These are phyloP conservation scores for Colletotrichum simmondsii DNA, from an alignment of 2,329 filamentous ascomycete species.

Conservation along the genomic window DNA sequence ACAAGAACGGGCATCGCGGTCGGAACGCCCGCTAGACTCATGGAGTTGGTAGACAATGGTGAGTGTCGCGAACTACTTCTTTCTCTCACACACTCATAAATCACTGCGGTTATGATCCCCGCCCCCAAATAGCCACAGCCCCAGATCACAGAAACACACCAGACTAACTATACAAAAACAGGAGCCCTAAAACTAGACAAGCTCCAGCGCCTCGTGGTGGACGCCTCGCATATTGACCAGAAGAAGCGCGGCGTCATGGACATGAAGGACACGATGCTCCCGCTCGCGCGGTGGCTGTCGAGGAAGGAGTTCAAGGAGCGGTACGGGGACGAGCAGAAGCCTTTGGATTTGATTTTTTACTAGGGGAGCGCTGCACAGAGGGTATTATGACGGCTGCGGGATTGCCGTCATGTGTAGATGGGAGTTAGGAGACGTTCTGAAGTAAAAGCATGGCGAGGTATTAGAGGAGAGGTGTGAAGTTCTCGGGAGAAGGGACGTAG, in stretches of 20 bases:
- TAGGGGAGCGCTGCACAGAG: slow-evolving; percentile 42
- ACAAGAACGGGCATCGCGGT: slow-evolving; percentile 85
- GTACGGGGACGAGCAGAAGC: slow-evolving; percentile 69
- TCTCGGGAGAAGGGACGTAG: background rate
- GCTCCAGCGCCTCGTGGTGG: slow-evolving; percentile 84
- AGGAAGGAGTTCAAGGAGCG: slow-evolving; percentile 76
- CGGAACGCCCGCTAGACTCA: slow-evolving; percentile 86
- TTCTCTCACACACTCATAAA: background rate
- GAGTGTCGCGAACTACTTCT: slow-evolving; percentile 41
- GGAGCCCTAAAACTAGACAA: slow-evolving; percentile 77
- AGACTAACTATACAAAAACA: slow-evolving; percentile 23
- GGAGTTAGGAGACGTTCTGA: background rate
- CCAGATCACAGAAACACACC: background rate
- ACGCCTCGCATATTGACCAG: slow-evolving; percentile 92
- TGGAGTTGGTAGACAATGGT: slow-evolving; percentile 86
- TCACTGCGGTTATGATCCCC: background rate
- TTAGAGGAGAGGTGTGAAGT: background rate
- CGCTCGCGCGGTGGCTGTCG: slow-evolving; percentile 79
- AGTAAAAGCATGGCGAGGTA: background rate
- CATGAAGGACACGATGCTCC: slow-evolving; percentile 92
- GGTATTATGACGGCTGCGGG: background rate
- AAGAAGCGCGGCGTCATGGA: slow-evolving; percentile 96
- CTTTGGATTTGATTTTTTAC: slow-evolving; percentile 74
- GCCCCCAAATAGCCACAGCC: too few relatives aligned
- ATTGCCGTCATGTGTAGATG: background rate